phyloP scores from a whole-genome alignment of 2,329 filamentous ascomycete genomes.

The Claviceps monticola region DNA sequence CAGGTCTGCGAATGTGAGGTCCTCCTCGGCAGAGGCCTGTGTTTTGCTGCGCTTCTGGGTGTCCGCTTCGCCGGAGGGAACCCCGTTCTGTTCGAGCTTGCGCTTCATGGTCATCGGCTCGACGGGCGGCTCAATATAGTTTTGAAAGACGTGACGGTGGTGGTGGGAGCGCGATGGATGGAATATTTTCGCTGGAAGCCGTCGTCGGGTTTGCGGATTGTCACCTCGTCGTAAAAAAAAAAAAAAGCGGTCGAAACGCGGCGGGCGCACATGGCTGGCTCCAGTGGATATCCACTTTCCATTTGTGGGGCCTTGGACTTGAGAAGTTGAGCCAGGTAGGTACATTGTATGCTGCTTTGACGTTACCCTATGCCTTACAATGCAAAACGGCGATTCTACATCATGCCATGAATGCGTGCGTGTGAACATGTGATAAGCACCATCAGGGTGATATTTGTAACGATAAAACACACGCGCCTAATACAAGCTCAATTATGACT shows the following conservation, averaged over 20 bases:
- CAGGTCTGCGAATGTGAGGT: slow-evolving; percentile 57
- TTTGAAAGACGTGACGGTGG: not conserved
- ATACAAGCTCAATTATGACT: too few species aligned
- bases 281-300: too few species aligned
- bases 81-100: slow-evolving; percentile 44
- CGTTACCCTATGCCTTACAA: too few species aligned
- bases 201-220: not conserved
- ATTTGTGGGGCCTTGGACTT: too few species aligned
- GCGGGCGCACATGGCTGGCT: too few species aligned
- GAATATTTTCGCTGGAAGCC: not conserved
- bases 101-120: slow-evolving; percentile 35
- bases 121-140: not conserved
- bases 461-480: too few species aligned
- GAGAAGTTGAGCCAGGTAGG: too few species aligned
- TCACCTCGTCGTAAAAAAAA: not conserved
- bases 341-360: too few species aligned
- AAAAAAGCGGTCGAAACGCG: not conserved
- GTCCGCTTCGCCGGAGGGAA: slow-evolving; percentile 23
- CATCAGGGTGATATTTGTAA: too few species aligned
- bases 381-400: too few species aligned
- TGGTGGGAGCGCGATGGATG: not conserved
- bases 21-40: slow-evolving; percentile 21
- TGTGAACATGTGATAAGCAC: too few species aligned
- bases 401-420: too few species aligned
- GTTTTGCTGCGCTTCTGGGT: slow-evolving; percentile 9